Evolutionary conservation across 495 filamentous ascomycete species (phyloP).

Genomic region (Echria macrotheca): DNA sequence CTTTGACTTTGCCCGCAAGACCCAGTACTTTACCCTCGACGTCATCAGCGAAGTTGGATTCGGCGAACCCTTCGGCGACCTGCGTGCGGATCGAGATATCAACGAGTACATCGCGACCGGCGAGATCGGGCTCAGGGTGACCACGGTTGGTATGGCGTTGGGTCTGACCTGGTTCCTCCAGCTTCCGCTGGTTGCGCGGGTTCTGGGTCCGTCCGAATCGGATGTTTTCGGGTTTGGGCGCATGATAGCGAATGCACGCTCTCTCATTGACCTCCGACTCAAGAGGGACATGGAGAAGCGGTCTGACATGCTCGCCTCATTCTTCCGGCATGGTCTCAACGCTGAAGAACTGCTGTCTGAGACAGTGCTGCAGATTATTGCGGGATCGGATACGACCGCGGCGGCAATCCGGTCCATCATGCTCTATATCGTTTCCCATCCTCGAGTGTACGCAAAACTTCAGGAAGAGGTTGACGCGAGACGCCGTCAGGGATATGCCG

Average conservation of each 20-base stretch:
- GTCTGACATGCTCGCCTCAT: conserved; percentile 35
- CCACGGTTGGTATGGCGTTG: conserved; percentile 5
- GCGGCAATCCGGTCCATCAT: conserved; percentile 53
- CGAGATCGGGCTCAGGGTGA: conserved; percentile 10
- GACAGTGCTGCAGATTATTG: conserved; percentile 31
- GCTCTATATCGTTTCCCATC: conserved; percentile 44
- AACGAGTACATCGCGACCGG: conserved; percentile 17
- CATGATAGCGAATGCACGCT: conserved; percentile 14
- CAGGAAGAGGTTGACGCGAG: conserved; percentile 48
- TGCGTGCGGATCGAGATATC: conserved; percentile 23
- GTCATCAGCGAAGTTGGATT: conserved; percentile 30
- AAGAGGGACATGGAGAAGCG: conserved; percentile 19
- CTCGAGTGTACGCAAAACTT: conserved; percentile 43
- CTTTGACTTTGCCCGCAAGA: conserved; percentile 35
- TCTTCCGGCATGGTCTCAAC: conserved; percentile 34
- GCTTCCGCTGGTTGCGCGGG: conserved; percentile 9
- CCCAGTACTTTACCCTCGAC: conserved; percentile 30
- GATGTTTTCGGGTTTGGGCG: conserved; percentile 21
- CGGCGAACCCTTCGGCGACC: conserved; percentile 31
- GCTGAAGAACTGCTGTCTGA: conserved; percentile 32
- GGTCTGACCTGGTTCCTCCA: conserved; percentile 15
- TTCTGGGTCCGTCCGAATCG: conserved; percentile 14
- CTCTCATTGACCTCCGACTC: conserved; percentile 22
- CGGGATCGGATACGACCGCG: conserved; percentile 55
- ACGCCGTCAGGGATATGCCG: conserved; percentile 13